Evolutionary conservation across 805 yeast species (phyloP), one percentile per base, ranked within the genome.

Genomic region (Ogataea ramenticola): DNA sequence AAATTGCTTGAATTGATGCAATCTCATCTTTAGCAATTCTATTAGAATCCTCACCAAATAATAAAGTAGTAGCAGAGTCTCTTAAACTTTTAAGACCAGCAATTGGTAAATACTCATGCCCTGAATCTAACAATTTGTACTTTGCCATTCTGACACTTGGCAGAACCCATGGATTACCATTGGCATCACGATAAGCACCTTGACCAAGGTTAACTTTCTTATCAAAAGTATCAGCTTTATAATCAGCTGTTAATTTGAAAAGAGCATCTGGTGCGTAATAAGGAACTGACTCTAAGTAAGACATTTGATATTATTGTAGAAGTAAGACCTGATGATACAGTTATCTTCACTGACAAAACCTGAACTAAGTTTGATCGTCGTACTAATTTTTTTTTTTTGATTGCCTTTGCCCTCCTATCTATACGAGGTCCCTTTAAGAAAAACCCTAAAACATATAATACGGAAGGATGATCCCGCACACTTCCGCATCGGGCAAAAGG

Each of bases 141-240:
- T 67, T 62, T n/a, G 42, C 45, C 45, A 79, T 62, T 54, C 71
- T 68, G 46, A 83, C 84, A 34, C 81, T 66, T 22, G 89, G 86
- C 53, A 86, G 72, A 46, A 86, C 82, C 72, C 82, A 85, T 39
- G 96, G 95, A 60, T 79, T 75, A 39, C 96, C 96, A 15, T 61
- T 51, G 60, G 82, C 77, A 61, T 86, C 90, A 58, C 96, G 75
- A 69, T 87, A 87, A n/a, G 96, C 86, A 39, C 96, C 88, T 19
- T 80, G 84, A 44, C 86, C 86, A 52, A 81, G 67, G 50, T 68
- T 67, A 50, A 67, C 57, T 53, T 72, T 79, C 20, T 63, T 58
- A n/a, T 71, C 53, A 58, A 75, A 75, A 21, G 66, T 20, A 61
- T 86, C 95, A 47, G 67, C 68, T 55, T 71, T 74, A 71, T 67